Conservation (phyloP, 140 eudicot species). For the Ambrosia hybrid region DNA sequence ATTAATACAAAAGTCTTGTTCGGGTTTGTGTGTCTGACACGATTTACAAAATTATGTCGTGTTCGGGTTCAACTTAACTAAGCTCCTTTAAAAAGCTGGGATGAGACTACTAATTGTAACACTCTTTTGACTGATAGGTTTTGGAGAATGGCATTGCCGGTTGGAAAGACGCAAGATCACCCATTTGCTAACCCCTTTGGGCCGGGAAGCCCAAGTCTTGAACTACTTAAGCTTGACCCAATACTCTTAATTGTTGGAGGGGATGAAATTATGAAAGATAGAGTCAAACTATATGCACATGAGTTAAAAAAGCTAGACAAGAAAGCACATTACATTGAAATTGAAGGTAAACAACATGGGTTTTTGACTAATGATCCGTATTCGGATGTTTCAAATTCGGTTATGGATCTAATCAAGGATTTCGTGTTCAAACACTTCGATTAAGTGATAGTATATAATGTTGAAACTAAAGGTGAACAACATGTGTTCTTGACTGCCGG, state of each 20-base stretch:
- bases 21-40: too few species aligned
- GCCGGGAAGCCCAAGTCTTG: constrained; percentile 54
- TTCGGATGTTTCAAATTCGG: constrained; percentile 44
- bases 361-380: constrained; percentile 61
- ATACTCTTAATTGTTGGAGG: constrained; percentile 61
- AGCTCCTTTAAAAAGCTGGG: background rate
- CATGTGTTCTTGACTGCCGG: constrained; percentile 59
- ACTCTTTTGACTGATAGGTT: constrained; percentile 37
- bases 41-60: too few species aligned
- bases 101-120: background rate
- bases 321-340: constrained; percentile 52
- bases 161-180: constrained; percentile 54
- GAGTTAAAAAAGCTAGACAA: constrained; percentile 50
- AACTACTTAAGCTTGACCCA: constrained; percentile 54
- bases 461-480: constrained; percentile 1
- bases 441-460: background rate
- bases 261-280: constrained; percentile 59
- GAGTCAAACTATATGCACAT: constrained; percentile 51
- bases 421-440: constrained; percentile 38
- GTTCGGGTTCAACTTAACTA: background rate
- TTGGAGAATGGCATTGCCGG: constrained; percentile 78
- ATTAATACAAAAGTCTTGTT: too few species aligned
- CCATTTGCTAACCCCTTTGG: constrained; percentile 81
- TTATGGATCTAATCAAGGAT: constrained; percentile 43
- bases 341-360: constrained; percentile 78